Base-by-base conservation (phyloP, 2,329 filamentous ascomycete species). In the Aureobasidium sp. region DNA sequence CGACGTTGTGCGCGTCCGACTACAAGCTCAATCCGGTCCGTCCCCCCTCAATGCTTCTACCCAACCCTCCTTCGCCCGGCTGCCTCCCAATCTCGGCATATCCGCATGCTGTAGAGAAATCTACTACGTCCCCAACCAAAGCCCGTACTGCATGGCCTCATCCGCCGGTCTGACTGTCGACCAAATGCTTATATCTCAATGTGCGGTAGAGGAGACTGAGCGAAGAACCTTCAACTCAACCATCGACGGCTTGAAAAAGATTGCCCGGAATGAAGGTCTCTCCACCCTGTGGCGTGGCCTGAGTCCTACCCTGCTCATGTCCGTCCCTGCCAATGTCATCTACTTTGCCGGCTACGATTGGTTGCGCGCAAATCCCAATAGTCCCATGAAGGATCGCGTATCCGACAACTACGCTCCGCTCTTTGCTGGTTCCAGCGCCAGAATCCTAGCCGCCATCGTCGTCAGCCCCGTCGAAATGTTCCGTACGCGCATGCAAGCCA, bases 261-360 rank as follows among this genome's bases (percentile, higher is more conserved):
- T 99, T 70, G 91, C 94, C 17, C 86, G 90, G 52, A 91, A 97
- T 72, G 94, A 99, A 77, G 94, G 94, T 1, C 71, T 91, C 14
- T 83, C 84, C 29, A 94, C 92, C 1, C 77, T 99, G 39, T 99
- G 94, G 93, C 84, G 94, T 64, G 94, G 94, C 0, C 79, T 99
- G 5, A 95, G 90, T n/a, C 93, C 94, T 0, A 99, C 94, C 0
- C 78, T 99, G 25, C 83, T 91, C 66, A 99, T 99, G 94, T 87
- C 91, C 0, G 84, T 99, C 6, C 94, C 94, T 0, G 91, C 87
- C 29, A 99, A 99, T 73, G 94, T 99, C 67, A 97, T 99, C 67
- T 99, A 99, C 76, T 97, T 97, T 70, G 95, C 94, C 14, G 94
- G 94, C 42, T 99, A 99, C 75, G 94, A 99, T 71, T 97, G 91